phyloP scores from a whole-genome alignment of 371 early-diverging fungal species.

The Parasitella parasitica region DNA sequence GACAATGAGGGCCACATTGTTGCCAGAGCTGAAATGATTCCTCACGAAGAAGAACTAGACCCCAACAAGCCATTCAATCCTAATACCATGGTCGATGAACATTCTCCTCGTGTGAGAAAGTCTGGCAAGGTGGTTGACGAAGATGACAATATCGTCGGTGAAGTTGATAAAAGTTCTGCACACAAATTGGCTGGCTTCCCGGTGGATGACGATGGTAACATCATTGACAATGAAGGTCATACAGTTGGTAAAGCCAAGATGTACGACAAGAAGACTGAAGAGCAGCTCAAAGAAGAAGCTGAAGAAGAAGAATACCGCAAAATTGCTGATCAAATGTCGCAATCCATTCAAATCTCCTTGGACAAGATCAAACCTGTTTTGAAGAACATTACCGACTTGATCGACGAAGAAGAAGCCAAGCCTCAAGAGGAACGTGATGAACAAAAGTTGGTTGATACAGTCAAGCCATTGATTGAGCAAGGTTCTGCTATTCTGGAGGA shows the following conservation, averaged over 20 bases:
- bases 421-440: constrained; percentile 29
- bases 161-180: constrained; percentile 14
- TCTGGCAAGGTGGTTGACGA: constrained; percentile 28
- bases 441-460: constrained; percentile 27
- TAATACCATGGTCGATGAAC: constrained; percentile 17
- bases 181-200: constrained; percentile 17
- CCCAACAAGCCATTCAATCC: constrained; percentile 18
- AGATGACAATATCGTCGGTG: constrained; percentile 24
- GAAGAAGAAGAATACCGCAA: constrained; percentile 26
- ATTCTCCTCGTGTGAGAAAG: constrained; percentile 22
- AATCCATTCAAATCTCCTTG: constrained; percentile 22
- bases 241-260: constrained; percentile 28
- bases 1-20: constrained; percentile 25
- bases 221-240: constrained; percentile 25
- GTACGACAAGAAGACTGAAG: constrained; percentile 14
- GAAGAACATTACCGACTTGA: constrained; percentile 25
- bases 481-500: constrained; percentile 29
- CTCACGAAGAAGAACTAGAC: constrained; percentile 1
- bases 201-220: constrained; percentile 27
- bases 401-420: constrained; percentile 31
- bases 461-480: constrained; percentile 33
- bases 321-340: constrained; percentile 24
- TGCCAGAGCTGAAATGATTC: constrained; percentile 23
- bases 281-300: constrained; percentile 10
- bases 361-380: constrained; percentile 30